These are phyloP conservation scores for Ceratorhiza oryzae-sativae DNA, from an alignment of 1,284 basidiomycete genomes.

Conservation along the genomic window DNA sequence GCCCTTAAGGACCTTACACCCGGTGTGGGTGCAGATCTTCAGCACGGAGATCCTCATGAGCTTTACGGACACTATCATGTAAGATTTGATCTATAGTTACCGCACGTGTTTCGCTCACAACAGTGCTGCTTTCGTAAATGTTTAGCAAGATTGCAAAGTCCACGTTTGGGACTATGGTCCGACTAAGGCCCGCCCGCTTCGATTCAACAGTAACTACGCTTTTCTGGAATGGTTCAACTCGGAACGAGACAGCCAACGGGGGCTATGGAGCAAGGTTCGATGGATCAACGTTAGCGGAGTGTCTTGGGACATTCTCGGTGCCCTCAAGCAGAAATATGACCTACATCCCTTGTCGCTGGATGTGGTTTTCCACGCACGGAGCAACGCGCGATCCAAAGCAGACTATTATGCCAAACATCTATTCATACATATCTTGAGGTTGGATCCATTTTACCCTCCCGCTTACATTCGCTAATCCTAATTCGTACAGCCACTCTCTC, in stretches of 20 bases:
- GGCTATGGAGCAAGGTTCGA: constrained; percentile 39
- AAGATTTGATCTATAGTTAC: neutral
- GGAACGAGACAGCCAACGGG: neutral
- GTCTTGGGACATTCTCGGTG: constrained; percentile 42
- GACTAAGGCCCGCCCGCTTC: constrained; percentile 4
- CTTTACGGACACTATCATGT: constrained; percentile 26
- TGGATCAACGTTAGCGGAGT: constrained; percentile 44
- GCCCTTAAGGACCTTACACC: constrained; percentile 33
- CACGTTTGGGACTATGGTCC: constrained; percentile 39
- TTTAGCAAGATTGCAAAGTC: constrained; percentile 28
- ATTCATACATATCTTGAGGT: constrained; percentile 68
- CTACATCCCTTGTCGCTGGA: constrained; percentile 75
- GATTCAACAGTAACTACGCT: constrained; percentile 16
- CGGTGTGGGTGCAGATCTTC: constrained; percentile 16
- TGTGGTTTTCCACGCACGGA: constrained; percentile 64
- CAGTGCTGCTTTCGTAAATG: neutral
- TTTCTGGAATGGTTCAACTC: constrained; percentile 18
- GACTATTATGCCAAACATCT: constrained; percentile 73
- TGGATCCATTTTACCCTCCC: neutral
- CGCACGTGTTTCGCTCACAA: neutral
- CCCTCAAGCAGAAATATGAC: constrained; percentile 49
- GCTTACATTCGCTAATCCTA: neutral
- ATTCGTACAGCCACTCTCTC: constrained; percentile 57
- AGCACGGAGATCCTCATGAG: neutral
- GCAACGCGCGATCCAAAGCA: constrained; percentile 64